Conservation (phyloP, 768 basidiomycete species). For the Gelatoporia subvermispora region DNA sequence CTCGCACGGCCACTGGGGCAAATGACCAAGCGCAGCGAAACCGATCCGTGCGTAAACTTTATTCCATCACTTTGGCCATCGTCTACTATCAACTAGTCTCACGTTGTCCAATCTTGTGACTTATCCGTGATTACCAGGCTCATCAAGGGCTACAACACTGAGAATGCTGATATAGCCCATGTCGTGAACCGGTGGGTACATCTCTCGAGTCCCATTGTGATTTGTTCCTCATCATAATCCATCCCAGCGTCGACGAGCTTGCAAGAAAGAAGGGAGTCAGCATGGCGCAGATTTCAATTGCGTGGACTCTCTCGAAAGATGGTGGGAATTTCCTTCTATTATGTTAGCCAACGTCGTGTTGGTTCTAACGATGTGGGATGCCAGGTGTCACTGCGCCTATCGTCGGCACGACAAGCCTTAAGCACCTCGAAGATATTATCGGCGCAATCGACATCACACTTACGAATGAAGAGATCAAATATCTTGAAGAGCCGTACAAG, state of each 20-base stretch:
- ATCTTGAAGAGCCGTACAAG: slow-evolving; percentile 49
- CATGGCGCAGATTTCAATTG: slow-evolving; percentile 41
- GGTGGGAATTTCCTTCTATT: slow-evolving; percentile 14
- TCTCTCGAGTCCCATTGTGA: not conserved
- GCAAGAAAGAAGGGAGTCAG: slow-evolving; percentile 34
- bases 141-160: slow-evolving; percentile 8
- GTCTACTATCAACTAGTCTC: not conserved
- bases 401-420: slow-evolving; percentile 33
- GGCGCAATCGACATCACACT: slow-evolving; percentile 40
- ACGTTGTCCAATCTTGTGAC: no score
- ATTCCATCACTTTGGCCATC: not conserved
- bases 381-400: slow-evolving; percentile 35
- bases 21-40: slow-evolving; percentile 19
- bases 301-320: slow-evolving; percentile 31
- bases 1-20: slow-evolving; percentile 24
- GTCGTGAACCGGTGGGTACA: slow-evolving; percentile 15
- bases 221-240: not conserved
- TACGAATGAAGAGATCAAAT: slow-evolving; percentile 50
- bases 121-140: not conserved
- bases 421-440: slow-evolving; percentile 36
- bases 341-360: no score
- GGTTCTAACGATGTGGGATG: no score
- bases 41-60: slow-evolving; percentile 18
- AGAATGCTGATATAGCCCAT: slow-evolving; percentile 4
- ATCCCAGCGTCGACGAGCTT: slow-evolving; percentile 31